Percentiles rank a stretch among this genome's conserved stretches.
Conservation (phyloP, 768 basidiomycete genomes). For the Auricularia auricula-judae region DNA sequence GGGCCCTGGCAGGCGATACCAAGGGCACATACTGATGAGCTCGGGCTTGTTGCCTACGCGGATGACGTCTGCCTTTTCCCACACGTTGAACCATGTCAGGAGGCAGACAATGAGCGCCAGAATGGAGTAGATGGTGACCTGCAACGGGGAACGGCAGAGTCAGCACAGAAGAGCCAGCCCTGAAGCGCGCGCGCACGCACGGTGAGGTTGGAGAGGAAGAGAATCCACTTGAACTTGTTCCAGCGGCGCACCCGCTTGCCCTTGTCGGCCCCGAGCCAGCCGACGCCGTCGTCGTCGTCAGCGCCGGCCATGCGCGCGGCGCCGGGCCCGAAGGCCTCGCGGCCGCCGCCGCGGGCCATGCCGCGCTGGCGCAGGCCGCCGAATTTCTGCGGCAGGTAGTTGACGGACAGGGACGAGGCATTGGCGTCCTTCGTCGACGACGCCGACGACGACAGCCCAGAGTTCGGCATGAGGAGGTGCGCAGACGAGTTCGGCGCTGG, state of each 20-base stretch:
- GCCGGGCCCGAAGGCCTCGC: constrained; percentile 49
- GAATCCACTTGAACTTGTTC: constrained; percentile 78
- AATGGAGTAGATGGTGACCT: constrained; percentile 54
- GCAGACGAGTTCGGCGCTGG: background rate
- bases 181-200: constrained; percentile 22
- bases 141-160: background rate
- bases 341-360: constrained; percentile 47
- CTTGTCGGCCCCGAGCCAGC: constrained; percentile 13
- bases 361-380: constrained; percentile 35
- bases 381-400: constrained; percentile 73
- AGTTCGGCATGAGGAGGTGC: background rate
- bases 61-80: constrained; percentile 56
- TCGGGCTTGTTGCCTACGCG: constrained; percentile 58
- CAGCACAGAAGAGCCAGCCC: background rate
- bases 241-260: constrained; percentile 41
- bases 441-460: background rate
- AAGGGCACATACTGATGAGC: background rate
- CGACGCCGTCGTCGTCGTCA: constrained; percentile 48
- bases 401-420: constrained; percentile 39
- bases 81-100: constrained; percentile 69
- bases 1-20: too few relatives aligned
- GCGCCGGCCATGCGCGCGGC: constrained; percentile 42
- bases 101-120: constrained; percentile 53
- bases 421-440: background rate
- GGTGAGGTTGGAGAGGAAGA: constrained; percentile 54